A percentile compares a stretch with the other conserved stretches of the same genome.
Evolutionary conservation across 2,329 filamentous ascomycete species (phyloP).

Genomic region (Metarhizium guizhouense): DNA sequence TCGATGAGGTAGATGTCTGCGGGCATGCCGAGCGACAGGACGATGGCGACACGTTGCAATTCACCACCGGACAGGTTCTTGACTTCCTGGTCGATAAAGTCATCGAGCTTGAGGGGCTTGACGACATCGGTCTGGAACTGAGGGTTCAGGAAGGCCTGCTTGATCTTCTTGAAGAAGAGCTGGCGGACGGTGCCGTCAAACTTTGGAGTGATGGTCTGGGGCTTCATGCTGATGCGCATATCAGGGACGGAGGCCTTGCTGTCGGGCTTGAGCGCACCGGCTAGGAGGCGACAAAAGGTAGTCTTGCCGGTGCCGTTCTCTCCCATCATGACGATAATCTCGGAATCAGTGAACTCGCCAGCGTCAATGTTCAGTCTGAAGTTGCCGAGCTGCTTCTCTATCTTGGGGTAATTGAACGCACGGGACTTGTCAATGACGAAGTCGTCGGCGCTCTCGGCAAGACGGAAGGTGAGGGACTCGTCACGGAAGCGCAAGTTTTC

Average conservation of each 20-base stretch:
- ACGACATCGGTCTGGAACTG: slow-evolving; percentile 99
- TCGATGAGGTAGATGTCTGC: slow-evolving; percentile 99
- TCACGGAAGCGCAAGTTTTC: slow-evolving; percentile 98
- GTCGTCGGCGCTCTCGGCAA: slow-evolving; percentile 82
- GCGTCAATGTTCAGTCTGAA: slow-evolving; percentile 77
- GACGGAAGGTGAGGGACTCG: slow-evolving; percentile 91
- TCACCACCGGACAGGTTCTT: slow-evolving; percentile 99
- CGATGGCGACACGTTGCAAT: slow-evolving; percentile 97
- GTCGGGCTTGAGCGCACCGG: slow-evolving; percentile 88
- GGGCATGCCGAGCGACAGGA: slow-evolving; percentile 88
- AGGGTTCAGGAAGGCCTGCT: slow-evolving; percentile 87
- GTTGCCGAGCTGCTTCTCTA: slow-evolving; percentile 86
- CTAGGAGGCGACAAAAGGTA: slow-evolving; percentile 94
- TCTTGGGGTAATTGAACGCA: slow-evolving; percentile 77
- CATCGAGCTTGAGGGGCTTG: slow-evolving; percentile 97
- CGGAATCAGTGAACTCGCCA: slow-evolving; percentile 91
- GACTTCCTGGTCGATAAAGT: slow-evolving; percentile 99
- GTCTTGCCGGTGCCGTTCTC: slow-evolving; percentile 99
- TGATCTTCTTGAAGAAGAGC: slow-evolving; percentile 99
- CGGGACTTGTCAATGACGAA: slow-evolving; percentile 76
- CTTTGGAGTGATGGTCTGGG: slow-evolving; percentile 97
- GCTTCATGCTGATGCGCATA: slow-evolving; percentile 99
- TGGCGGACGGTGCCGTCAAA: slow-evolving; percentile 95
- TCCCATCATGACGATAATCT: slow-evolving; percentile 99
- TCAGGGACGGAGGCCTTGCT: slow-evolving; percentile 67